Base-by-base conservation (phyloP, 2,329 filamentous ascomycete genomes). In the Cryphonectria nitschkei region DNA sequence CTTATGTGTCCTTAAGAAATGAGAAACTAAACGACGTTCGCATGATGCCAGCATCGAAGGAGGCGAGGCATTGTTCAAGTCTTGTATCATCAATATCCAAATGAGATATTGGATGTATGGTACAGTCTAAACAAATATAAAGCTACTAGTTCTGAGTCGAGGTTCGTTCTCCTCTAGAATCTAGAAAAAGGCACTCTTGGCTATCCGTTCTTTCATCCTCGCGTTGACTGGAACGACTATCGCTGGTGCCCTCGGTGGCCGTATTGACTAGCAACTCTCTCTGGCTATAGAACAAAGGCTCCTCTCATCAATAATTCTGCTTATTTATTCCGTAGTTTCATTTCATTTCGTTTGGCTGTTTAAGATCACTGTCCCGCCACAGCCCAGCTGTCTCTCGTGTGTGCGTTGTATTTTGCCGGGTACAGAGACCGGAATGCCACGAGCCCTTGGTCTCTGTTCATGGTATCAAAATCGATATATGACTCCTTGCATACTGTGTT, bases 391-490 rank as follows among this genome's bases (percentile, higher is more conserved):
- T 50, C 39, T 29, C 26, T 26, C 26, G 26, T 37, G 3, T 79
- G 81, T 13, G 74, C 92, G 7, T 85, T 86, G 72, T 93, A 93
- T 81, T 93, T 90, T 88, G 1, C 88, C 88, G 6, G 2, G 16
- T 50, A 22, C 8, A 93, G 76, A 88, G 82, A 0, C 87, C 88
- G 1, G 84, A 84, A 67, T 84, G 80, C 2, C 82, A 84, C 29
- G 79, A 87, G 0, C 91, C 91, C 0, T 79, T 93, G 9, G 79
- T 93, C 4, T 93, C 92, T 79, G 83, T 93, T 64, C 91, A 93
- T 74, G 91, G 91, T 22, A 92, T 93, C 65, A 90, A 91, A 58
- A 84, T 93, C 70, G 91, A 91, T 29, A 8, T 87, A 13, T 87
- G 87, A 76, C 86, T 89, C 0, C 92, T 93, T 74, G 81, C 85